Evolutionary conservation across 306 rosid species (phyloP).

Genomic region (Pueraria montana): DNA sequence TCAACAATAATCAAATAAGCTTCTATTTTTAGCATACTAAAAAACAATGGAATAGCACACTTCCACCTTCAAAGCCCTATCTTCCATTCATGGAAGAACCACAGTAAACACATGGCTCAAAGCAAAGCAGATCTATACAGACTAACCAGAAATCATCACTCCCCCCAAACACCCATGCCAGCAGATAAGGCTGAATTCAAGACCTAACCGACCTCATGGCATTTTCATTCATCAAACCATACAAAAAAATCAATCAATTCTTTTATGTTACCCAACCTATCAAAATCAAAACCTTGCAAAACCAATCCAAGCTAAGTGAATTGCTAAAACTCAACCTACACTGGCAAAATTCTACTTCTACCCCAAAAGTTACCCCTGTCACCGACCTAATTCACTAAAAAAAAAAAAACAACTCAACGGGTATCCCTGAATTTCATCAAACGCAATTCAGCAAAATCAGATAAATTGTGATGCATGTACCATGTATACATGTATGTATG

Average conservation of each 20-base stretch:
- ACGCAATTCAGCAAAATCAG: conserved; percentile 17
- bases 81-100: conserved; percentile 27
- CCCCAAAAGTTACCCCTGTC: background rate
- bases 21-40: background rate
- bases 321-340: background rate
- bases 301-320: conserved; percentile 16
- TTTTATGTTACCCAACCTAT: conserved; percentile 9
- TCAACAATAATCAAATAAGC: conserved; percentile 11
- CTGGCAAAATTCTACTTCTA: background rate
- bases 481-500: background rate
- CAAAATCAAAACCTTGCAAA: conserved; percentile 26
- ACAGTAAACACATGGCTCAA: background rate
- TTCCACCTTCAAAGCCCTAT: conserved; percentile 9
- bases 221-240: background rate
- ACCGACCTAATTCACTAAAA: conserved; percentile 4
- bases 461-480: background rate
- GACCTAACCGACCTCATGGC: conserved; percentile 6
- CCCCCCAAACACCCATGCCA: background rate
- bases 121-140: conserved; percentile 19
- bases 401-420: background rate
- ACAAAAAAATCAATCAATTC: background rate
- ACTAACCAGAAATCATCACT: conserved; percentile 26
- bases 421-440: background rate
- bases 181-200: background rate
- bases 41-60: background rate